phyloP scores from a whole-genome alignment of 106 monocot genomes.

The Allium fistulosum region DNA sequence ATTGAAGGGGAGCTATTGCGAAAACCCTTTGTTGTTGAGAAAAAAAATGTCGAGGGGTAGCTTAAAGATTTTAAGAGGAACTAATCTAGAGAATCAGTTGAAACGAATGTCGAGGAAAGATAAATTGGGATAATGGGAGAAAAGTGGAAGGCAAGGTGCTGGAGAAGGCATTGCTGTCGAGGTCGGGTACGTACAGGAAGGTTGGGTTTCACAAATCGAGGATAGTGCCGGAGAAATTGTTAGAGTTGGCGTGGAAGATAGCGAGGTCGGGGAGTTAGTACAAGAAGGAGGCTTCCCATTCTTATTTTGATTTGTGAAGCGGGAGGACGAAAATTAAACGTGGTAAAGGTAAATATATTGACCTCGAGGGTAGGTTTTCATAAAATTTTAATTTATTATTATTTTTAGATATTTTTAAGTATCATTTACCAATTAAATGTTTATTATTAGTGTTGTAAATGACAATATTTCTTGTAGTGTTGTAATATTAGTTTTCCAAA shows the following conservation, averaged over 20 bases:
- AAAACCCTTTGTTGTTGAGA: slow-evolving; percentile 47
- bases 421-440: no score
- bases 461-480: no score
- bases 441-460: no score
- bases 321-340: no score
- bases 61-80: slow-evolving; percentile 13
- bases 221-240: slow-evolving; percentile 27
- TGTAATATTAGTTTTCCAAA: no score
- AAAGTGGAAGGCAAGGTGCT: slow-evolving; percentile 17
- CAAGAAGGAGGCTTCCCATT: no score
- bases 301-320: no score
- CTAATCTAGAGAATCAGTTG: slow-evolving; percentile 35
- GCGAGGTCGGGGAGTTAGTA: slow-evolving; percentile 37
- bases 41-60: slow-evolving; percentile 26
- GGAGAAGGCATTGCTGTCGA: slow-evolving; percentile 35
- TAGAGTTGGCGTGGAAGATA: slow-evolving; percentile 44
- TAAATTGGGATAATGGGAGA: slow-evolving; percentile 9
- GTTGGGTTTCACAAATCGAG: slow-evolving; percentile 15
- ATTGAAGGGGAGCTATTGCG: slow-evolving; percentile 20
- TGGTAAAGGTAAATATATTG: no score
- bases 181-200: slow-evolving; percentile 44
- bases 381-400: no score
- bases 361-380: no score
- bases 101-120: slow-evolving; percentile 38
- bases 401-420: no score